These are phyloP conservation scores for Saccharomyces eubayanus DNA, from an alignment of 805 yeast species.

Conservation along the genomic window DNA sequence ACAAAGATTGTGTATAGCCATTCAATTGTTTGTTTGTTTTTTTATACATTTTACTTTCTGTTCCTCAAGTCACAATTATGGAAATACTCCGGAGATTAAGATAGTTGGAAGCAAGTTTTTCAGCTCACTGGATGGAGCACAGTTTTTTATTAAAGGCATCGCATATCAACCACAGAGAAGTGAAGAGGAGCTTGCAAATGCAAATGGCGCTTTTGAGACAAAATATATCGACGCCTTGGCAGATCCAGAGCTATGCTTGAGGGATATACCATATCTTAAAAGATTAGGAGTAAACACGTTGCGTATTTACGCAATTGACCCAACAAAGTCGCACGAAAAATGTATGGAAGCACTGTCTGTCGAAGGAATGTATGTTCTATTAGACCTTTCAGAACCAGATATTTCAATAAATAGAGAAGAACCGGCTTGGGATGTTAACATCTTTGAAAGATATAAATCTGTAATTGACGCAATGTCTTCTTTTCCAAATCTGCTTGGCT, in stretches of 20 bases:
- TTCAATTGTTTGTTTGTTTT: neutral
- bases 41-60: neutral
- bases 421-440: conserved; percentile 69
- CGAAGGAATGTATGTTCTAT: conserved; percentile 85
- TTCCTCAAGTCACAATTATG: neutral
- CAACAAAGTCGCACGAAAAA: conserved; percentile 57
- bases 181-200: conserved; percentile 31
- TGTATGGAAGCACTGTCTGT: conserved; percentile 70
- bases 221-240: conserved; percentile 68
- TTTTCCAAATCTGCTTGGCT: conserved; percentile 80
- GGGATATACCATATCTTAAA: conserved; percentile 74
- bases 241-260: conserved; percentile 55
- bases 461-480: conserved; percentile 75
- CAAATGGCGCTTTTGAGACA: conserved; percentile 13
- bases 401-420: conserved; percentile 64
- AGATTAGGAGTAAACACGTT: conserved; percentile 67
- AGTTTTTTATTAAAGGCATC: conserved; percentile 80
- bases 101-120: conserved; percentile 71
- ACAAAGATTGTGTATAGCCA: neutral
- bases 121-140: conserved; percentile 60
- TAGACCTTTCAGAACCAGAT: conserved; percentile 84
- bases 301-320: conserved; percentile 81
- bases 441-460: conserved; percentile 66
- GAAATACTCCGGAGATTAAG: conserved; percentile 37
- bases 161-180: conserved; percentile 67